phyloP scores from a whole-genome alignment of 148 eudicot genomes.

The Euryodendron excelsum region DNA sequence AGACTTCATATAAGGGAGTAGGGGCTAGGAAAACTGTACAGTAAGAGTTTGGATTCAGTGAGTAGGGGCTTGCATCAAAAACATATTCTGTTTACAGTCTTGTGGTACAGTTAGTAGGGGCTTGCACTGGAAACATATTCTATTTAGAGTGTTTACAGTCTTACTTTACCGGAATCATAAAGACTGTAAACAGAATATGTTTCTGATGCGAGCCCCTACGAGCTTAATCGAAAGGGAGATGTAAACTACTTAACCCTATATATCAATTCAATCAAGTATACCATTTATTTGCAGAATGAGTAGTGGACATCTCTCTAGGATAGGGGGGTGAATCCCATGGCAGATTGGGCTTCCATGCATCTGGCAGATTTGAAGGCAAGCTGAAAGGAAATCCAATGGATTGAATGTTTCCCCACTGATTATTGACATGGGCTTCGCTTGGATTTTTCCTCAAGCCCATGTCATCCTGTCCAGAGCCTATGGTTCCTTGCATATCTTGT shows the following conservation, averaged over 20 bases:
- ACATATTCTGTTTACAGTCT: too few relatives aligned
- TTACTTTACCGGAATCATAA: too few relatives aligned
- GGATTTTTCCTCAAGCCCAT: conserved; percentile 31
- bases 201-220: background rate
- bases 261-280: conserved; percentile 20
- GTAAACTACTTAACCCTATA: conserved; percentile 3
- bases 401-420: conserved; percentile 39
- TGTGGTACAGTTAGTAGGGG: background rate
- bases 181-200: background rate
- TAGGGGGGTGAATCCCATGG: conserved; percentile 73
- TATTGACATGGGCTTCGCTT: conserved; percentile 15
- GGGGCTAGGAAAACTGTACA: too few relatives aligned
- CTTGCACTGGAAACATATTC: background rate
- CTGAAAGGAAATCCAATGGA: conserved; percentile 58
- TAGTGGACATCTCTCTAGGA: conserved; percentile 64
- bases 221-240: background rate
- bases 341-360: conserved; percentile 32
- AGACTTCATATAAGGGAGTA: too few relatives aligned
- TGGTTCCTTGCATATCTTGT: conserved; percentile 41
- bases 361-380: conserved; percentile 37
- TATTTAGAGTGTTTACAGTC: too few relatives aligned
- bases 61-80: too few relatives aligned
- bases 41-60: too few relatives aligned
- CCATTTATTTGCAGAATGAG: conserved; percentile 50
- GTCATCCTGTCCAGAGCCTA: conserved; percentile 28